These are phyloP conservation scores for Parachlorella kessleri DNA, from an alignment of 139 green algal genomes.

Conservation along the genomic window DNA sequence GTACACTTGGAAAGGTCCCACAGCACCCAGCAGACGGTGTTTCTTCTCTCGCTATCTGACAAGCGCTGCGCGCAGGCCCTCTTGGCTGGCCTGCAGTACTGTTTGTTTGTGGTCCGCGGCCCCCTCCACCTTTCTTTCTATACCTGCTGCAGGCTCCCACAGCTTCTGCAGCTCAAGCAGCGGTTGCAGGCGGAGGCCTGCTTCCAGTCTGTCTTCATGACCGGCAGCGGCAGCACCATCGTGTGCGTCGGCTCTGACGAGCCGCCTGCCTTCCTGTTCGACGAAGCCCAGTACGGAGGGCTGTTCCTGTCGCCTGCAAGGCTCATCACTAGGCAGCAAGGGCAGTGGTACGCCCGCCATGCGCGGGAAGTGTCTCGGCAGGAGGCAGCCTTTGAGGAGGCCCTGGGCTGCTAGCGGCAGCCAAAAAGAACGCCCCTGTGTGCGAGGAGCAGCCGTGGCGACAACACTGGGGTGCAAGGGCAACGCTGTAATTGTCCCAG, in stretches of 20 bases:
- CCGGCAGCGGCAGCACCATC: conserved; percentile 91
- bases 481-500: too few species aligned
- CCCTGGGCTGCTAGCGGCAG: neutral
- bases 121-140: neutral
- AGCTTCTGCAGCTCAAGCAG: conserved; percentile 83
- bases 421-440: too few species aligned
- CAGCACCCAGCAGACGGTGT: too few species aligned
- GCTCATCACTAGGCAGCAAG: conserved; percentile 68
- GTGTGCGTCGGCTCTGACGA: conserved; percentile 79
- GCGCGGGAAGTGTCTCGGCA: neutral
- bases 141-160: conserved; percentile 68
- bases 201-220: conserved; percentile 96
- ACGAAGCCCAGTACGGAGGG: conserved; percentile 34
- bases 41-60: too few species aligned
- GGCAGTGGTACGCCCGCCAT: conserved; percentile 67
- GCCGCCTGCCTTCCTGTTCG: conserved; percentile 62
- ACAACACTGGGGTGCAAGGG: too few species aligned
- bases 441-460: too few species aligned
- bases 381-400: neutral
- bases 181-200: conserved; percentile 53
- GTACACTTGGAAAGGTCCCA: too few species aligned
- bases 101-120: too few species aligned
- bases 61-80: too few species aligned
- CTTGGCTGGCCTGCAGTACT: too few species aligned
- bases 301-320: conserved; percentile 84